Base-by-base conservation (phyloP, 352 stramenopile genomes). In the Pythium rhizo-oryzae region DNA sequence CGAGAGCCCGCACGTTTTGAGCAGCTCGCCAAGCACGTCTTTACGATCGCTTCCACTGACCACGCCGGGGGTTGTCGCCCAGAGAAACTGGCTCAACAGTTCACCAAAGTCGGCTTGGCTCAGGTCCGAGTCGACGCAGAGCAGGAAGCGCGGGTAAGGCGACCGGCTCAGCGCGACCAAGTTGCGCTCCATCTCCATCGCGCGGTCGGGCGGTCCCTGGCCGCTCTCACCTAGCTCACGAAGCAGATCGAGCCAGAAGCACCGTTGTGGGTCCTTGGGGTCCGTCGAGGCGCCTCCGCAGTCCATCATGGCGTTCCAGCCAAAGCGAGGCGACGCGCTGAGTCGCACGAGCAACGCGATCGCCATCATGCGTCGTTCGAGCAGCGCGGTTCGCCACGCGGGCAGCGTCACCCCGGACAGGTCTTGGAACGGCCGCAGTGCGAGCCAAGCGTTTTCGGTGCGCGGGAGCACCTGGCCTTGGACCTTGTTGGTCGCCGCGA, bases 371-470 rank as follows among this genome's bases (percentile, higher is more conserved):
- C 59, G 59, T 2, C 49, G 47, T 33, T 54, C 43, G 18, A 66
- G 28, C 12, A 57, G 21, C n/a, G 28, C 47, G 1, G 28, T 25
- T 23, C 24, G 16, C 46, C 37, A 28, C 25, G 33, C 47, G 4
- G 33, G 12, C 33, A 50, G 24, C 35, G 33, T 66, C 7, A 47
- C n/a, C 33, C 51, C 52, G 12, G 47, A n/a, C n/a, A 66, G 28
- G 24, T 66, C 59, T n/a, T 59, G 59, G 35, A 66, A 66, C 21
- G 59, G 59, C 8, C 47, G 59, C 6, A 66, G 6, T 11, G 47
- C 59, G 6, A 66, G 59, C 59, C 46, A 66, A 7, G 28, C 47
- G 59, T 66, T 47, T 0, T 51, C 59, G 4, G 47, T 47, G 47
- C 25, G 33, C 16, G 47, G 47, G 0, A 59, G 47, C 30, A 59